phyloP scores from a whole-genome alignment of 78 protist species.

The Dictyostelium citrinum region DNA sequence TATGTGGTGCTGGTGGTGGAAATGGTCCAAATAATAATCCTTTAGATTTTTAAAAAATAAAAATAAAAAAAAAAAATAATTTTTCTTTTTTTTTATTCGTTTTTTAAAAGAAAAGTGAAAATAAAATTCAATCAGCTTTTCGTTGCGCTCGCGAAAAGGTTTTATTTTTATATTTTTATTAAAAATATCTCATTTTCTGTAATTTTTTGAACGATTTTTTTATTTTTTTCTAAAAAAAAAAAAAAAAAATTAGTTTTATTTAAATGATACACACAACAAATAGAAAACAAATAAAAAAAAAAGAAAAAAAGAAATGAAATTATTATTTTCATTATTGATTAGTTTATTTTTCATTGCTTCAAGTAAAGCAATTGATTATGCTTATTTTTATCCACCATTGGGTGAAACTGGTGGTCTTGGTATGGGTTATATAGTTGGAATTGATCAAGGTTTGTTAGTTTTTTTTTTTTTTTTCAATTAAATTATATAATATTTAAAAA shows the following conservation, averaged over 20 bases:
- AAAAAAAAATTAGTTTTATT: too few relatives aligned
- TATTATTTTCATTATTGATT: not conserved
- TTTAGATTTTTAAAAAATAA: conserved; percentile 15
- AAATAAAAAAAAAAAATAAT: not conserved
- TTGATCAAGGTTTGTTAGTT: not conserved
- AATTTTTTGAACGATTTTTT: not conserved
- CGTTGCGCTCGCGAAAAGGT: not conserved
- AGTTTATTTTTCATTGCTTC: not conserved
- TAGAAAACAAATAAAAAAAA: not conserved
- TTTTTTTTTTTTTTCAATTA: not conserved
- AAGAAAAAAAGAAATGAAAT: not conserved
- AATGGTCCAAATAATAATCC: not conserved
- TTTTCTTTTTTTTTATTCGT: not conserved
- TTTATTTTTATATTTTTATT: not conserved
- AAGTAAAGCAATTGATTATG: conserved; percentile 8
- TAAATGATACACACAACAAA: too few relatives aligned
- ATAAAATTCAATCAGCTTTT: not conserved
- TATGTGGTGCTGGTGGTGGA: conserved; percentile 19
- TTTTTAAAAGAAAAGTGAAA: not conserved
- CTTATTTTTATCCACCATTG: conserved; percentile 18
- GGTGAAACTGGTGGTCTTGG: not conserved
- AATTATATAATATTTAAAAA: too few relatives aligned
- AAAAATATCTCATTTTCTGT: not conserved
- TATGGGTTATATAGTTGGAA: conserved; percentile 22
- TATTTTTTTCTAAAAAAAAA: not conserved